A percentile compares a stretch with the other conserved stretches of the same genome.
These are phyloP conservation scores for Teratosphaeria epicoccoides DNA, from an alignment of 2,329 filamentous ascomycete genomes.

Conservation along the genomic window DNA sequence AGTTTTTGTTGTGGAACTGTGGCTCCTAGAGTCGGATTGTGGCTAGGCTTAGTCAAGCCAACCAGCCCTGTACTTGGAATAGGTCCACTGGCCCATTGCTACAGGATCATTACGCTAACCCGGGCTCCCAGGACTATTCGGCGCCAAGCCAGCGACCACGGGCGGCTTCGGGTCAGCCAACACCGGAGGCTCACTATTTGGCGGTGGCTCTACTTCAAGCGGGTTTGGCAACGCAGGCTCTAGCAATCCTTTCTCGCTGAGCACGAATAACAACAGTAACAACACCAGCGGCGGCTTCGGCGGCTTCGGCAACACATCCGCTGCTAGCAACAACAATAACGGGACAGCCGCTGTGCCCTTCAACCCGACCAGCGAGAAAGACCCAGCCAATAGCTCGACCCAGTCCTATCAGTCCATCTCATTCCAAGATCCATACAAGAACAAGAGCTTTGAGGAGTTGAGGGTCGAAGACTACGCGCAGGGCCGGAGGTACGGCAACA, in stretches of 20 bases:
- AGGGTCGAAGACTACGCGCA: slow-evolving; percentile 74
- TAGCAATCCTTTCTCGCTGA: slow-evolving; percentile 27
- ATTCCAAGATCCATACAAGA: slow-evolving; percentile 71
- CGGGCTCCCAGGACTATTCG: slow-evolving; percentile 9
- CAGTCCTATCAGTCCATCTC: slow-evolving; percentile 68
- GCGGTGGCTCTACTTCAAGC: slow-evolving; percentile 34
- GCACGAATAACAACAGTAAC: slow-evolving; percentile 21
- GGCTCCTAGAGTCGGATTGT: neutral
- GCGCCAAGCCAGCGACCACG: slow-evolving; percentile 18
- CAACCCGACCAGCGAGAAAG: slow-evolving; percentile 61
- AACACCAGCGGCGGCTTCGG: slow-evolving; percentile 12
- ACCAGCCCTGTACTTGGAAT: neutral
- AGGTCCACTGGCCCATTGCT: neutral
- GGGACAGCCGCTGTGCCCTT: slow-evolving; percentile 61
- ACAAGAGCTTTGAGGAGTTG: slow-evolving; percentile 70
- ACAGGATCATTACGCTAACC: neutral
- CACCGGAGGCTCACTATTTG: slow-evolving; percentile 24
- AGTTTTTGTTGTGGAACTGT: neutral
- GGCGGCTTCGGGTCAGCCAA: slow-evolving; percentile 25
- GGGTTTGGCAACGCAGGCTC: slow-evolving; percentile 34
- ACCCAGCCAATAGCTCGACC: slow-evolving; percentile 48
- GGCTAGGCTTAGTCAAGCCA: neutral
- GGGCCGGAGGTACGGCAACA: slow-evolving; percentile 73
- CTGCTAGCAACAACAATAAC: slow-evolving; percentile 43
- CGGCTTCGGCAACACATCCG: slow-evolving; percentile 30